phyloP scores from a whole-genome alignment of 2,329 filamentous ascomycete genomes.

The Diaporthe eres region DNA sequence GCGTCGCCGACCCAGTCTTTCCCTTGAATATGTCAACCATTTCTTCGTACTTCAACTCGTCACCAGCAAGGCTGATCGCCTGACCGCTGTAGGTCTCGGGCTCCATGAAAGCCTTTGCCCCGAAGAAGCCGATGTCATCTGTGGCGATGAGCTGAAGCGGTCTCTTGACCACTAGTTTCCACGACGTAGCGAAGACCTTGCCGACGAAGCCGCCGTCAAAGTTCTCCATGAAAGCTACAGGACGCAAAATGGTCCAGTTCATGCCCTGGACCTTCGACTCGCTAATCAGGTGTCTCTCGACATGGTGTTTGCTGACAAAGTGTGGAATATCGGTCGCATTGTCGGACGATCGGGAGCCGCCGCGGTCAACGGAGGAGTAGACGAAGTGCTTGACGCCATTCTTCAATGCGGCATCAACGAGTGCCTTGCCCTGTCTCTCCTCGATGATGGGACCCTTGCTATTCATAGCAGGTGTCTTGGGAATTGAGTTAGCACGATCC shows the following conservation, averaged over 20 bases:
- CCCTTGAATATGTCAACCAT: constrained; percentile 48
- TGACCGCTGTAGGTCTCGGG: constrained; percentile 53
- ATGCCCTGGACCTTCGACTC: constrained; percentile 55
- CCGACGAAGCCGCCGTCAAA: constrained; percentile 52
- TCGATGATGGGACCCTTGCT: background rate
- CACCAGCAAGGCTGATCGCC: constrained; percentile 59
- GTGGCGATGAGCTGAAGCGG: constrained; percentile 58
- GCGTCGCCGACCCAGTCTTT: constrained; percentile 45
- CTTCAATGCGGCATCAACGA: constrained; percentile 71
- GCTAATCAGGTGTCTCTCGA: constrained; percentile 74
- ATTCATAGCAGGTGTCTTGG: background rate
- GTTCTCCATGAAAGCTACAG: constrained; percentile 75
- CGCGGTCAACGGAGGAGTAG: constrained; percentile 75
- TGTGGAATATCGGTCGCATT: constrained; percentile 71
- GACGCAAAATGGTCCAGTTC: constrained; percentile 74
- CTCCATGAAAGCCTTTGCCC: constrained; percentile 57
- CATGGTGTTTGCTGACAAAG: constrained; percentile 72
- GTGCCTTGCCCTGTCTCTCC: constrained; percentile 59
- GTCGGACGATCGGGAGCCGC: constrained; percentile 64
- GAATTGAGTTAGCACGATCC: background rate
- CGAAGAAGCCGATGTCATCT: constrained; percentile 61
- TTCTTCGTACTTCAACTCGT: constrained; percentile 57
- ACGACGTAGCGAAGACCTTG: constrained; percentile 54
- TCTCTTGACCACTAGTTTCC: constrained; percentile 49
- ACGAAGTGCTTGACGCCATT: constrained; percentile 72